These are phyloP conservation scores for Polyplosphaeria fusca DNA, from an alignment of 495 filamentous ascomycete species.

Conservation along the genomic window DNA sequence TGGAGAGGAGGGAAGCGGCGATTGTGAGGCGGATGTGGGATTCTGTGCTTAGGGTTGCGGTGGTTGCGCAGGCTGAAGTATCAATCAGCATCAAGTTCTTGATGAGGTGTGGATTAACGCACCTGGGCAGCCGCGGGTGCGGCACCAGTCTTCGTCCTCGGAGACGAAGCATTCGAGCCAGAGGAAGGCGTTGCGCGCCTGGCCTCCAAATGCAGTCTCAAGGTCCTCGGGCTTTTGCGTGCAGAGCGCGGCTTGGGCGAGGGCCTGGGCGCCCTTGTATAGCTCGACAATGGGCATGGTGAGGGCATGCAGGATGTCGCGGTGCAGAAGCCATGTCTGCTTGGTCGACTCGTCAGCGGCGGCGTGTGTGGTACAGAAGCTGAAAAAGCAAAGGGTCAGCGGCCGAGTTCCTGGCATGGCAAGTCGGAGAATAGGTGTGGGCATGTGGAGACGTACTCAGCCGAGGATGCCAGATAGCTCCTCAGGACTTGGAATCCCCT, in stretches of 20 bases:
- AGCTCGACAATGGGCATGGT: conserved; percentile 57
- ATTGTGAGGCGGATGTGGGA: conserved; percentile 58
- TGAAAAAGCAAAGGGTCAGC: conserved; percentile 23
- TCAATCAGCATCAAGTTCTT: neutral
- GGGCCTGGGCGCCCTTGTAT: conserved; percentile 51
- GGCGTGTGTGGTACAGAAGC: conserved; percentile 52
- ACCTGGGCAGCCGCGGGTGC: conserved; percentile 54
- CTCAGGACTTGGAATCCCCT: conserved; percentile 48
- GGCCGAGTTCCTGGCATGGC: neutral
- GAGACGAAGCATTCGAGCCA: conserved; percentile 60
- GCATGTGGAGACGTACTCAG: conserved; percentile 46
- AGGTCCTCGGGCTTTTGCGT: conserved; percentile 50
- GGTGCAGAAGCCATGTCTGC: conserved; percentile 47
- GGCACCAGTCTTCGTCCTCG: conserved; percentile 59
- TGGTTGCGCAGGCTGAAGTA: conserved; percentile 48
- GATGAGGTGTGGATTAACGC: neutral
- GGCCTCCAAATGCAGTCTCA: conserved; percentile 57
- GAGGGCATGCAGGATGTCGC: conserved; percentile 60
- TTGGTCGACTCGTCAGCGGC: conserved; percentile 44
- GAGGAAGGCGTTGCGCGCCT: conserved; percentile 57
- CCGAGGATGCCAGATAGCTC: conserved; percentile 38
- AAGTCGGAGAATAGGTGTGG: conserved; percentile 8
- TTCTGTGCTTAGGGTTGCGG: conserved; percentile 55
- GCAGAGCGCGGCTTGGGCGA: conserved; percentile 49
- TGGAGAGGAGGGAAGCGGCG: conserved; percentile 53